Evolutionary conservation across 345 rosid genomes (phyloP).

Genomic region (Abelmoschus esculentus): DNA sequence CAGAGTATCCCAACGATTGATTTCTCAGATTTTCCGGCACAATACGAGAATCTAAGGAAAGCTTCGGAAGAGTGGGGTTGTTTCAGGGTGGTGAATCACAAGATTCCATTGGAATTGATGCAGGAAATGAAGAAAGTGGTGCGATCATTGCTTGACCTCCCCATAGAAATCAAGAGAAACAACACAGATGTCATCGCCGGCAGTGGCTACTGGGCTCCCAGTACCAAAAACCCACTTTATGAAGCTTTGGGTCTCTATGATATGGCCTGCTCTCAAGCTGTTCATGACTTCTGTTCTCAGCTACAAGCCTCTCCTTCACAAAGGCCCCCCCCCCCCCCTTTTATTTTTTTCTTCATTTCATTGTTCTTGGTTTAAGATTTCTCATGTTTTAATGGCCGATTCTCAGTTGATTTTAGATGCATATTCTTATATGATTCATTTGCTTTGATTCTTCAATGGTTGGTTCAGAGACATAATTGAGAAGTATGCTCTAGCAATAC

Average conservation of each 20-base stretch:
- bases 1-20: slow-evolving; percentile 37
- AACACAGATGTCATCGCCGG: slow-evolving; percentile 57
- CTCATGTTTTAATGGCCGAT: too few relatives aligned
- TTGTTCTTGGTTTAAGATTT: neutral
- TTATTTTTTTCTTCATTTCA: neutral
- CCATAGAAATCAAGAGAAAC: slow-evolving; percentile 47
- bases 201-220: slow-evolving; percentile 63
- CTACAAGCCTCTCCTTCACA: slow-evolving; percentile 57
- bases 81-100: slow-evolving; percentile 68
- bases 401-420: neutral
- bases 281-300: slow-evolving; percentile 53
- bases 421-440: neutral
- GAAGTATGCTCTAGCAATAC: slow-evolving; percentile 51
- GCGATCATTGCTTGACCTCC: slow-evolving; percentile 56
- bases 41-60: slow-evolving; percentile 35
- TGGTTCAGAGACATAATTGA: slow-evolving; percentile 44
- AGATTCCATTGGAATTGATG: slow-evolving; percentile 37
- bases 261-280: slow-evolving; percentile 53
- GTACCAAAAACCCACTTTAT: slow-evolving; percentile 56
- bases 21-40: slow-evolving; percentile 34
- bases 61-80: slow-evolving; percentile 78
- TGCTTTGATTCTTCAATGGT: neutral
- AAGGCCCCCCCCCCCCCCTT: slow-evolving; percentile 30
- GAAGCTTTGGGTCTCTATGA: slow-evolving; percentile 79
- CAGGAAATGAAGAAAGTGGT: slow-evolving; percentile 61